Evolutionary conservation across 805 yeast genomes (phyloP).

Genomic region (Schwanniomyces polymorphus): DNA sequence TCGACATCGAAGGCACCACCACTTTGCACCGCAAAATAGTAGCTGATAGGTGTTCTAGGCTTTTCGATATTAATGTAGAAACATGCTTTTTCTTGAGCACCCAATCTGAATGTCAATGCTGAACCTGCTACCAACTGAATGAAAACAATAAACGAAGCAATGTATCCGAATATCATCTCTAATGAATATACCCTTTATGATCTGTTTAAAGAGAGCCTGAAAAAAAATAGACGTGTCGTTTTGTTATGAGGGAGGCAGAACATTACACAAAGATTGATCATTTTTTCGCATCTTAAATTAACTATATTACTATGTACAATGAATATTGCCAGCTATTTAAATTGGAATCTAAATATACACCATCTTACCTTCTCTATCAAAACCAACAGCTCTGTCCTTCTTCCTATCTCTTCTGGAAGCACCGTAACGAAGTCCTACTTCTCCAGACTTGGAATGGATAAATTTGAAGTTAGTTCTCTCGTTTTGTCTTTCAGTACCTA

Average conservation of each 20-base stretch:
- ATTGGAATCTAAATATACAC: constrained; percentile 22
- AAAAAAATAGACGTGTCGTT: constrained; percentile 6
- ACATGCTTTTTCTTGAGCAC: constrained; percentile 75
- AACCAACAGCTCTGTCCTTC: constrained; percentile 76
- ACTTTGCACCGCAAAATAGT: constrained; percentile 79
- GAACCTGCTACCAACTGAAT: constrained; percentile 40
- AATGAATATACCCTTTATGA: neutral
- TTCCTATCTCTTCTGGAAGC: constrained; percentile 84
- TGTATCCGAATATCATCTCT: constrained; percentile 11
- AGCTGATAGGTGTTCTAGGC: constrained; percentile 61
- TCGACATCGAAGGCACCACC: constrained; percentile 83
- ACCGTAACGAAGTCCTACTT: constrained; percentile 91
- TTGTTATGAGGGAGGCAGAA: neutral
- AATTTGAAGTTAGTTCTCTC: constrained; percentile 75
- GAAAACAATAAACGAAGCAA: constrained; percentile 19
- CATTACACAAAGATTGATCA: neutral
- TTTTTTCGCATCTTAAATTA: neutral
- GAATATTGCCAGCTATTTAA: neutral
- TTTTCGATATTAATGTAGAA: constrained; percentile 67
- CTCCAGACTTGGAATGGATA: constrained; percentile 74
- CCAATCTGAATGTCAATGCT: constrained; percentile 71
- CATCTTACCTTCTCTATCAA: constrained; percentile 66
- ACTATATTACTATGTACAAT: constrained; percentile 4
- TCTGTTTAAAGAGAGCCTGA: neutral
- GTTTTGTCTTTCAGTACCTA: constrained; percentile 63